These are phyloP conservation scores for Pythium chondricola DNA, from an alignment of 352 stramenopile genomes.

Conservation along the genomic window DNA sequence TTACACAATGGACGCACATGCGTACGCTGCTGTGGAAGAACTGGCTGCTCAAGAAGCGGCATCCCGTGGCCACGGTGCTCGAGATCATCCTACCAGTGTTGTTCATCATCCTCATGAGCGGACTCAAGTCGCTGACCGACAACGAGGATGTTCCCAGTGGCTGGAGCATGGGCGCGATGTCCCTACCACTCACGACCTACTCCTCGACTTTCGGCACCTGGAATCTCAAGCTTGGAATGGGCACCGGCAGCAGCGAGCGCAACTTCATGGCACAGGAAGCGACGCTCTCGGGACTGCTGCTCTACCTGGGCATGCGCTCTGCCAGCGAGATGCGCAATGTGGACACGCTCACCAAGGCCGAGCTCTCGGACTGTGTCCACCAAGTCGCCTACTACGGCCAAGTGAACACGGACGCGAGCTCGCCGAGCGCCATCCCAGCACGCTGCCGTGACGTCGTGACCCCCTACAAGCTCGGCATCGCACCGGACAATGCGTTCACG, in stretches of 20 bases:
- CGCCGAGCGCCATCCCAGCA: slow-evolving; percentile 18
- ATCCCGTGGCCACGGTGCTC: slow-evolving; percentile 37
- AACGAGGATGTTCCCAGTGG: slow-evolving; percentile 51
- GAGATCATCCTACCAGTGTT: slow-evolving; percentile 58
- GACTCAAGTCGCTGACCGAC: slow-evolving; percentile 42
- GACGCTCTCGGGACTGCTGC: slow-evolving; percentile 44
- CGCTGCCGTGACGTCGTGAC: slow-evolving; percentile 15
- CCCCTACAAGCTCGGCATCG: slow-evolving; percentile 32
- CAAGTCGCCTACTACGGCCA: slow-evolving; percentile 14
- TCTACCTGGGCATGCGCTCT: slow-evolving; percentile 31
- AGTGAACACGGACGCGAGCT: slow-evolving; percentile 15
- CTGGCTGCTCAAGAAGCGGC: slow-evolving; percentile 64
- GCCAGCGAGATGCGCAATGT: slow-evolving; percentile 25
- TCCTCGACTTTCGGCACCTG: background rate
- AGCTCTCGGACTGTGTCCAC: background rate
- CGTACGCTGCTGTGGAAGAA: slow-evolving; percentile 70
- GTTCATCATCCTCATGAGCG: slow-evolving; percentile 58
- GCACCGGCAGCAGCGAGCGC: background rate
- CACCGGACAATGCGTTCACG: slow-evolving; percentile 30
- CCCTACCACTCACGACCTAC: slow-evolving; percentile 21
- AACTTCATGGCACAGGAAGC: slow-evolving; percentile 42
- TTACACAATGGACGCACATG: slow-evolving; percentile 16
- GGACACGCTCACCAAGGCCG: slow-evolving; percentile 4
- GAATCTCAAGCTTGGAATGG: slow-evolving; percentile 4
- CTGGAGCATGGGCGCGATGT: slow-evolving; percentile 36